Evolutionary conservation across 495 filamentous ascomycete genomes (phyloP), one percentile per base, ranked within the genome.

Genomic region (Hyaloscypha bicolor): DNA sequence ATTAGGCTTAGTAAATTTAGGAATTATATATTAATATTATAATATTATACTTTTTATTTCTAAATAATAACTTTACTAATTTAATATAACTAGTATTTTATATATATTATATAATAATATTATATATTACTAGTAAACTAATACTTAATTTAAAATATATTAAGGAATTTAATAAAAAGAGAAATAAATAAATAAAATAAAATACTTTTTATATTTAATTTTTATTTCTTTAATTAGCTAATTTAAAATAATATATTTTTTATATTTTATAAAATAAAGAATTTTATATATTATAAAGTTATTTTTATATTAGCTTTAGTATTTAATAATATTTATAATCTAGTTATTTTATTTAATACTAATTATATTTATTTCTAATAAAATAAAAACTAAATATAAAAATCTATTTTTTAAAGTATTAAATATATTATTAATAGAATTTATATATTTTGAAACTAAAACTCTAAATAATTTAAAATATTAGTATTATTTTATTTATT

Each of bases 361-460:
- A 29, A 64, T 31, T 37, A 8, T 35, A 64, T 64, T 30, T 8
- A 6, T 25, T 3, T 64, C 16, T n/a, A 64, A 31, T 64, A 29
- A 48, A 6, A 64, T 30, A 48, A 64, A 1, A 48, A 64, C 5
- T 64, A 31, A 42, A 42, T 48, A 6, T 4, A 64, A 55, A 6
- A 42, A 3, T 42, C 42, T 64, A 25, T 64, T 25, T 64, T 64
- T 55, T 6, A 6, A 1, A 42, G 55, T 31, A 48, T 64, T 31
- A 48, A 64, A 31, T 9, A 57, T 48, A 57, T 8, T 59, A 12
- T 9, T 65, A 59, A 35, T n/a, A 25, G 52, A 9, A 53, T 51
- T 0, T 39, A 31, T 21, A 42, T 69, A n/a, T 69, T 69, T 55
- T 33, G 51, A 64, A 52, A 65, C 52, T 51, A 64, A 69, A 45